Conservation (phyloP, 768 basidiomycete species). For the Phaffia tasmanica region DNA sequence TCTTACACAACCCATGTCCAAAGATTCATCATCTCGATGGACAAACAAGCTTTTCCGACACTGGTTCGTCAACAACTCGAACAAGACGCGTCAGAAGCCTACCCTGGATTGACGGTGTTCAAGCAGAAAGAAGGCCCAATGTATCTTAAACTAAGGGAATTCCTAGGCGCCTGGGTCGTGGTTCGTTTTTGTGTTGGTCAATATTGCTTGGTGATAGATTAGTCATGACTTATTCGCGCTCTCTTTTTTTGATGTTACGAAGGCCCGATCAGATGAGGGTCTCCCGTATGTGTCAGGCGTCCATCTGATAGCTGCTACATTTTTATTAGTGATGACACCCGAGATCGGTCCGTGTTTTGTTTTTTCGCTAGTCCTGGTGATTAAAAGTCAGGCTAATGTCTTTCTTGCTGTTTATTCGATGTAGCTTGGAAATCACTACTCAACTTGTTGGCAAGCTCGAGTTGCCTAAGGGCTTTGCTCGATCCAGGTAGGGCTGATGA, state of each 20-base stretch:
- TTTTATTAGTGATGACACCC: conserved; percentile 22
- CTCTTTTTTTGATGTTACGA: background rate
- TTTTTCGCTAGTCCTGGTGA: background rate
- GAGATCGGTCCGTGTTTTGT: background rate
- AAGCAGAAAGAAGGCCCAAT: background rate
- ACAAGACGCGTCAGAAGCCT: background rate
- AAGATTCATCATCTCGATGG: conserved; percentile 15
- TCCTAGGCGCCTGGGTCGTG: conserved; percentile 23
- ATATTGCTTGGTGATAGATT: background rate
- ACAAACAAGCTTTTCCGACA: conserved; percentile 8
- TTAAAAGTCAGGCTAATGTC: background rate
- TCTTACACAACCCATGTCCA: conserved; percentile 14
- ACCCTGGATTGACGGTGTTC: conserved; percentile 14
- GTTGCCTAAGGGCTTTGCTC: conserved; percentile 21
- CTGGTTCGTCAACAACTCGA: conserved; percentile 7
- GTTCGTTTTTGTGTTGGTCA: conserved; percentile 2
- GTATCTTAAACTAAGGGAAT: conserved; percentile 18
- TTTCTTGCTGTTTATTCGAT: background rate
- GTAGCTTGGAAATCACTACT: conserved; percentile 19
- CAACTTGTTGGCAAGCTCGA: conserved; percentile 19
- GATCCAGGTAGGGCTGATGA: conserved; percentile 7
- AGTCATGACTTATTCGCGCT: background rate
- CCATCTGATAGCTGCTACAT: conserved; percentile 19
- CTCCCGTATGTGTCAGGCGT: conserved; percentile 17
- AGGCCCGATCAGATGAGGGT: conserved; percentile 24